These are phyloP conservation scores for Wickerhamiella shivajii DNA, from an alignment of 805 yeast genomes.

Conservation along the genomic window DNA sequence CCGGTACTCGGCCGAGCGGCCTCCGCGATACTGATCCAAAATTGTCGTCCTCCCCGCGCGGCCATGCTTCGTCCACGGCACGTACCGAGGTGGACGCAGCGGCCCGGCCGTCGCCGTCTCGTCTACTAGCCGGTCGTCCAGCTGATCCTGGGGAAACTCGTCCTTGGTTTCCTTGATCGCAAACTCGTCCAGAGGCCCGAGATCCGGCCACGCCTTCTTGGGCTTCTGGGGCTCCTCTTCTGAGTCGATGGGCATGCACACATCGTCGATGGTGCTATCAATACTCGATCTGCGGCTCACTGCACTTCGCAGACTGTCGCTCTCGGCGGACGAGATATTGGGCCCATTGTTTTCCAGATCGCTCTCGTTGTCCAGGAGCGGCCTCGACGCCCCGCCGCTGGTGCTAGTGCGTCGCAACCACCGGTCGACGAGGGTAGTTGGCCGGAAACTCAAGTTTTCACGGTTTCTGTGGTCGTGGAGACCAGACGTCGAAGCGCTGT, in stretches of 20 bases:
- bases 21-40: slow-evolving; percentile 9
- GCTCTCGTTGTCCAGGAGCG: slow-evolving; percentile 9
- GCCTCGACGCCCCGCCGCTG: slow-evolving; percentile 5
- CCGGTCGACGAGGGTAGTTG: slow-evolving; percentile 15
- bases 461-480: slow-evolving; percentile 6
- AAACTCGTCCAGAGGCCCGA: slow-evolving; percentile 58
- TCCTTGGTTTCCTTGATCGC: slow-evolving; percentile 51
- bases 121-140: slow-evolving; percentile 33
- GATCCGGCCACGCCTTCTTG: slow-evolving; percentile 64
- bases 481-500: too few species aligned
- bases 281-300: slow-evolving; percentile 41
- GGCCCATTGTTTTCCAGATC: slow-evolving; percentile 1
- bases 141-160: slow-evolving; percentile 19
- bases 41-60: slow-evolving; percentile 5
- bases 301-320: slow-evolving; percentile 6
- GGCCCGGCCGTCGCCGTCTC: slow-evolving; percentile 47
- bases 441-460: too few species aligned
- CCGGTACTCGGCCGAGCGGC: slow-evolving; percentile 37
- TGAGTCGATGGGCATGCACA: slow-evolving; percentile 61
- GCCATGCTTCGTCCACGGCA: slow-evolving; percentile 50
- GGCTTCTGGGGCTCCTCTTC: slow-evolving; percentile 19
- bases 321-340: slow-evolving; percentile 3
- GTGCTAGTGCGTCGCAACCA: slow-evolving; percentile 17
- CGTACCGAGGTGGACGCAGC: slow-evolving; percentile 56
- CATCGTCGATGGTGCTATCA: slow-evolving; percentile 76